These are phyloP conservation scores for Hyphopichia pseudoburtonii DNA, from an alignment of 1,139 yeast species.

Conservation along the genomic window DNA sequence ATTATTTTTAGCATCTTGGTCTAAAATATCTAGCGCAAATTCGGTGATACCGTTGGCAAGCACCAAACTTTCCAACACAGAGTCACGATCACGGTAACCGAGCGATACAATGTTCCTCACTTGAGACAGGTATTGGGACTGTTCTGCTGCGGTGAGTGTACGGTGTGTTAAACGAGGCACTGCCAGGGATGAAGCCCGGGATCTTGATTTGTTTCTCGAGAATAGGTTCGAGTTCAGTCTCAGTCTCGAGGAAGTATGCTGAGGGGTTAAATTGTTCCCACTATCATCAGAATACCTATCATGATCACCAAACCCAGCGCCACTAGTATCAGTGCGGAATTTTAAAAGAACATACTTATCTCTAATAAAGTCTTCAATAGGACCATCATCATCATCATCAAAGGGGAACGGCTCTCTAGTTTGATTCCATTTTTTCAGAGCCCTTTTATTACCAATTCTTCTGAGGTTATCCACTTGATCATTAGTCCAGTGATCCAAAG, in stretches of 20 bases:
- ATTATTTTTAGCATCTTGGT: constrained; percentile 38
- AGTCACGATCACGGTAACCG: constrained; percentile 50
- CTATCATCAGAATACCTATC: constrained; percentile 15
- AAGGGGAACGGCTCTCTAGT: constrained; percentile 65
- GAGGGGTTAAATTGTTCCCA: constrained; percentile 2
- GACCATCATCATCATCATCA: constrained; percentile 61
- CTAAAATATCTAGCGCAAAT: constrained; percentile 47
- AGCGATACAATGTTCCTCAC: constrained; percentile 38
- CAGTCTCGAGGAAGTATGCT: constrained; percentile 10
- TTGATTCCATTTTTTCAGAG: constrained; percentile 65
- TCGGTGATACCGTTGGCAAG: constrained; percentile 49
- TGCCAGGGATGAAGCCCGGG: constrained; percentile 2
- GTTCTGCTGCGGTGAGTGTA: constrained; percentile 43
- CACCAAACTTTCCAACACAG: constrained; percentile 50
- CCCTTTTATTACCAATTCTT: constrained; percentile 63
- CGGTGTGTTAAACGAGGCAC: constrained; percentile 43
- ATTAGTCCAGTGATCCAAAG: constrained; percentile 74
- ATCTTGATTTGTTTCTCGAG: constrained; percentile 5
- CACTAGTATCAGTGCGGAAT: constrained; percentile 42
- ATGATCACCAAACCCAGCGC: constrained; percentile 15
- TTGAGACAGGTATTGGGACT: constrained; percentile 37
- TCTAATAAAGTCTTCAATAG: constrained; percentile 52
- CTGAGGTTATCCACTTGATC: constrained; percentile 60
- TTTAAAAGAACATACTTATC: constrained; percentile 51
- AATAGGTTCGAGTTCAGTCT: constrained; percentile 12